Conservation (phyloP, 164 flowering plant genomes). For the Vitis amurensis region DNA sequence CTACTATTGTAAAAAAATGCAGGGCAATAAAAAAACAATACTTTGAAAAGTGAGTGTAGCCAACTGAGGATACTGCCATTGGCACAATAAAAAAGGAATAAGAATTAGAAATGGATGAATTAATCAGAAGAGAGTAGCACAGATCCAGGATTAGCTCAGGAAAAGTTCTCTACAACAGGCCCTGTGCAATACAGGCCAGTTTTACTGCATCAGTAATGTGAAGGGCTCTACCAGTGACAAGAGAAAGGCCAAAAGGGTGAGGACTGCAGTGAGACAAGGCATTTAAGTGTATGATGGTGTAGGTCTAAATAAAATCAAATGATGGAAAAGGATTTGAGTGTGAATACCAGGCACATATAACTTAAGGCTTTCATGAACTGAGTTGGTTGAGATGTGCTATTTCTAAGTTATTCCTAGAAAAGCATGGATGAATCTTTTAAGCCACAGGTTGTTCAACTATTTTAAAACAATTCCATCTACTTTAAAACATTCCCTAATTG, state of each 20-base stretch:
- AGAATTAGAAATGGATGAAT: not conserved
- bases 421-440: not conserved
- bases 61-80: too few species aligned
- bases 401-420: not conserved
- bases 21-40: too few species aligned
- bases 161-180: not conserved
- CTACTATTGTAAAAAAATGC: too few species aligned
- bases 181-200: not conserved
- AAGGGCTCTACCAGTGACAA: not conserved
- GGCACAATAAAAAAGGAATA: too few species aligned
- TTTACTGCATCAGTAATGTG: too few species aligned
- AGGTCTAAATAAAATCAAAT: too few species aligned
- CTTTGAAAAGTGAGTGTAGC: too few species aligned
- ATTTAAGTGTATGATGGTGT: too few species aligned
- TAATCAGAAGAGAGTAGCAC: not conserved
- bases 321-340: too few species aligned
- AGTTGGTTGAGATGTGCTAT: not conserved
- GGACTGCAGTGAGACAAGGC: not conserved
- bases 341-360: too few species aligned
- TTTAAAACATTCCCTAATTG: not conserved
- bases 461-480: not conserved
- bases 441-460: not conserved
- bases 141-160: not conserved
- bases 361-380: too few species aligned
- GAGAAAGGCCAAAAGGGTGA: not conserved